Base-by-base conservation (phyloP, 1,284 basidiomycete species). In the Heterobasidion irregulare region DNA sequence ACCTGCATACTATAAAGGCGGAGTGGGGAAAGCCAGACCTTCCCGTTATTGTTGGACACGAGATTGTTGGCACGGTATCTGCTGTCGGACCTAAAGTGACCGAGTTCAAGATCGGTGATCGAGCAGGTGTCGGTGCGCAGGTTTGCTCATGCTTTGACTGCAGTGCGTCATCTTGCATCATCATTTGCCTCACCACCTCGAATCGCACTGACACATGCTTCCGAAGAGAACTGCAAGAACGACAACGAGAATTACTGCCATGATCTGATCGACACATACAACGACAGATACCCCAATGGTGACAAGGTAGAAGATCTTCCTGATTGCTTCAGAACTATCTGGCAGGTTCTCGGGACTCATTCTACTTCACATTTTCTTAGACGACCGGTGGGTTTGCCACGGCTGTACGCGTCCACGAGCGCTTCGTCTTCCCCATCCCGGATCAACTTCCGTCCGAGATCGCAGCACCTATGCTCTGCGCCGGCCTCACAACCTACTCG, bases 391-490 rank as follows among this genome's bases (percentile, higher is more conserved):
- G 88, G 8, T 89, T 86, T 70, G 76, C 81, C 5, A 83, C 81
- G 36, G 78, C 76, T 58, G 79, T 86, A 59, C 79, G 85, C 50
- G 83, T 80, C 0, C 79, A 86, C 61, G 75, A 86, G 62, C 78
- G 75, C 58, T 89, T 84, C 64, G 84, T 86, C 47, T 87, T 89
- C 70, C 76, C 78, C 13, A 79, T 91, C 53, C 86, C 87, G 0
- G 78, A 86, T 6, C 73, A 63, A 10, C 68, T 89, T 54, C 68
- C 75, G 43, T 75, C 78, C 3, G 77, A 78, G 56, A 68, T 81
- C 57, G 83, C 70, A 10, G 71, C 71, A 0, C 72, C 77, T 7
- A 78, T 81, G 77, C 66, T 84, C 35, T 88, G 85, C 63, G 85
- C 75, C 5, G 86, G 86, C 51, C 67, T 88, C 18, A 88, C 86